These are phyloP conservation scores for Gossypium arboreum DNA, from an alignment of 345 rosid genomes.

Conservation along the genomic window DNA sequence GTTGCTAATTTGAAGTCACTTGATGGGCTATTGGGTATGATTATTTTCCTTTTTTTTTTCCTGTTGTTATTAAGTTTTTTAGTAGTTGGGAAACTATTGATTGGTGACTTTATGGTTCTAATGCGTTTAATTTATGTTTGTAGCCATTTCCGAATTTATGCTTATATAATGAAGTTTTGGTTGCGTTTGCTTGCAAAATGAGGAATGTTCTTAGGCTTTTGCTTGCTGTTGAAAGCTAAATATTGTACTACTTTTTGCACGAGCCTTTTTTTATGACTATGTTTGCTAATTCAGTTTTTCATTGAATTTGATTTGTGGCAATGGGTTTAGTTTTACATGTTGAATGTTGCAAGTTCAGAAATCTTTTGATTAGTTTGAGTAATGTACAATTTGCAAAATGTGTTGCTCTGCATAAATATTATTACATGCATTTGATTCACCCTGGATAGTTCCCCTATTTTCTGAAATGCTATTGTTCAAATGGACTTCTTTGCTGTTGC, in stretches of 20 bases:
- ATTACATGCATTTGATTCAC: background rate
- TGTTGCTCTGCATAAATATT: background rate
- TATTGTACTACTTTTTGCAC: background rate
- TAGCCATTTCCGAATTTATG: background rate
- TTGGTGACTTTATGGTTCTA: conserved; percentile 3
- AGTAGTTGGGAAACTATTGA: background rate
- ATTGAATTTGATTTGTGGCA: background rate
- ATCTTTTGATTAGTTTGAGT: background rate
- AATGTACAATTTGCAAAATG: background rate
- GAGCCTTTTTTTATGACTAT: background rate
- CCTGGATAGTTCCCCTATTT: background rate
- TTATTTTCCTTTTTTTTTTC: background rate
- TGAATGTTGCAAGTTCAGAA: background rate
- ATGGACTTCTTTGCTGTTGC: conserved; percentile 21
- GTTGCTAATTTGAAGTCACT: conserved; percentile 87
- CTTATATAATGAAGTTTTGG: background rate
- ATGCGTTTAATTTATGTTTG: background rate
- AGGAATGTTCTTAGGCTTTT: background rate
- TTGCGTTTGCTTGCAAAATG: background rate
- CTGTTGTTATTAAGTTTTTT: background rate
- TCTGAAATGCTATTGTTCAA: conserved; percentile 1
- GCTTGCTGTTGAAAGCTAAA: background rate
- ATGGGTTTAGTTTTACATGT: background rate
- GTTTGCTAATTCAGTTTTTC: background rate
- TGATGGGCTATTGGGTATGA: conserved; percentile 81